Conservation (phyloP, 371 early-diverging fungal genomes). For the Vittaforma corneae region DNA sequence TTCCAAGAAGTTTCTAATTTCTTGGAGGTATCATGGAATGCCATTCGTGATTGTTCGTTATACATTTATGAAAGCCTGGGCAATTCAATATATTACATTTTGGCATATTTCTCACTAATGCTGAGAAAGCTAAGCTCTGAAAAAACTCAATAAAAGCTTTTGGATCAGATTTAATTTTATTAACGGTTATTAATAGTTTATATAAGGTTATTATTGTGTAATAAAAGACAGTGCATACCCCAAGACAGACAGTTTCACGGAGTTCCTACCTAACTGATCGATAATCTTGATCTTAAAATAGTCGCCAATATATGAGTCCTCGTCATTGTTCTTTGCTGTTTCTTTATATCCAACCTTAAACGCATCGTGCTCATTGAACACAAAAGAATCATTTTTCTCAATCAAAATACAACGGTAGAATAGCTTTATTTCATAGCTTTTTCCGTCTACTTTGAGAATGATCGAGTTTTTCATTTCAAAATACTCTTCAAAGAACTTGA, state of each 20-base stretch:
- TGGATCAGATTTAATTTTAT: too few species aligned
- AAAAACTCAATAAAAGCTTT: too few species aligned
- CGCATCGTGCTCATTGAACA: slow-evolving; percentile 18
- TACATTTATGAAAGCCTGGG: too few species aligned
- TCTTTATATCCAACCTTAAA: slow-evolving; percentile 48
- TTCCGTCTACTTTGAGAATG: slow-evolving; percentile 12
- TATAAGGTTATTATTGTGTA: too few species aligned
- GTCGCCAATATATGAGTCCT: slow-evolving; percentile 18
- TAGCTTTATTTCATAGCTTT: slow-evolving; percentile 38
- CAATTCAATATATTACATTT: too few species aligned
- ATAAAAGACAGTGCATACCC: slow-evolving; percentile 32
- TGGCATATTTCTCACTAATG: too few species aligned
- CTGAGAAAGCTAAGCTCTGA: too few species aligned
- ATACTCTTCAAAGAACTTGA: slow-evolving; percentile 41
- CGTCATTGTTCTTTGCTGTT: slow-evolving; percentile 9
- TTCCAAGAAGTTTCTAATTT: too few species aligned
- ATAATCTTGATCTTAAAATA: slow-evolving; percentile 22
- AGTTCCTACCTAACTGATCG: slow-evolving; percentile 2
- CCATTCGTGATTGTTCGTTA: too few species aligned
- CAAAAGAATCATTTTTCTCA: slow-evolving; percentile 5
- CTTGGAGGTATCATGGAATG: too few species aligned
- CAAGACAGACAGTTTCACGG: slow-evolving; percentile 6
- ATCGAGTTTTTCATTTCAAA: slow-evolving; percentile 37
- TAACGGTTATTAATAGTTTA: too few species aligned
- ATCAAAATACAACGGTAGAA: slow-evolving; percentile 36